Conservation (phyloP, 169 alveolate genomes). For the Plasmodium coatneyi region DNA sequence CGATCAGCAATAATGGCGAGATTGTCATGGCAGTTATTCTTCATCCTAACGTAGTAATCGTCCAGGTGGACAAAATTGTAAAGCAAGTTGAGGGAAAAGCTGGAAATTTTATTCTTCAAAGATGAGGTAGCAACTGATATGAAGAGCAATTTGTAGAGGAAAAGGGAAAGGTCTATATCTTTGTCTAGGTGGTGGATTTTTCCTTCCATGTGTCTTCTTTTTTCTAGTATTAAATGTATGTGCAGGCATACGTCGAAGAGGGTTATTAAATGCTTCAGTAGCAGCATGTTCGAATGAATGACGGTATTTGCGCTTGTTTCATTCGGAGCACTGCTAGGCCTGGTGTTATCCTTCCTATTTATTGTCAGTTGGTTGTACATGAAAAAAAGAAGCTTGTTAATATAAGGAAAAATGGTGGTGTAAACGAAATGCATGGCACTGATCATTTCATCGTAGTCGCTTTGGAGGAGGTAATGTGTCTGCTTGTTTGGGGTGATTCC, state of each 20-base stretch:
- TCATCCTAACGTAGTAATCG: constrained; percentile 19
- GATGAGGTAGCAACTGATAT: constrained; percentile 21
- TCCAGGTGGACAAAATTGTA: constrained; percentile 38
- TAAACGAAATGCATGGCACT: constrained; percentile 32
- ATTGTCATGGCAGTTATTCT: constrained; percentile 31
- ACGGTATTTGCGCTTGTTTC: background rate
- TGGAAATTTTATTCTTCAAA: constrained; percentile 54
- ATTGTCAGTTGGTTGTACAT: constrained; percentile 1
- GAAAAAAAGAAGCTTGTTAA: constrained; percentile 35
- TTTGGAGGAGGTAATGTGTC: constrained; percentile 21
- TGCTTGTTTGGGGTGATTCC: background rate
- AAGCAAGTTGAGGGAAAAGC: constrained; percentile 21
- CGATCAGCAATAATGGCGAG: background rate
- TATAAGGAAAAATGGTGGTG: constrained; percentile 12
- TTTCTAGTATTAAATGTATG: constrained; percentile 30
- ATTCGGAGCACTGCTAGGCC: background rate
- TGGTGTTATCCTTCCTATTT: background rate
- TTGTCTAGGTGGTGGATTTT: constrained; percentile 9
- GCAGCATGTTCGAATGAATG: constrained; percentile 32
- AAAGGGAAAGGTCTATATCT: constrained; percentile 34
- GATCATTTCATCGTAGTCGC: constrained; percentile 12
- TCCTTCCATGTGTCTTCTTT: background rate
- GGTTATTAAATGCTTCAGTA: constrained; percentile 23
- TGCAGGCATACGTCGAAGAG: constrained; percentile 46
- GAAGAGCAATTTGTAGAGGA: constrained; percentile 37